Base-by-base conservation (phyloP, 805 yeast species). In the Yarrowia sp. region DNA sequence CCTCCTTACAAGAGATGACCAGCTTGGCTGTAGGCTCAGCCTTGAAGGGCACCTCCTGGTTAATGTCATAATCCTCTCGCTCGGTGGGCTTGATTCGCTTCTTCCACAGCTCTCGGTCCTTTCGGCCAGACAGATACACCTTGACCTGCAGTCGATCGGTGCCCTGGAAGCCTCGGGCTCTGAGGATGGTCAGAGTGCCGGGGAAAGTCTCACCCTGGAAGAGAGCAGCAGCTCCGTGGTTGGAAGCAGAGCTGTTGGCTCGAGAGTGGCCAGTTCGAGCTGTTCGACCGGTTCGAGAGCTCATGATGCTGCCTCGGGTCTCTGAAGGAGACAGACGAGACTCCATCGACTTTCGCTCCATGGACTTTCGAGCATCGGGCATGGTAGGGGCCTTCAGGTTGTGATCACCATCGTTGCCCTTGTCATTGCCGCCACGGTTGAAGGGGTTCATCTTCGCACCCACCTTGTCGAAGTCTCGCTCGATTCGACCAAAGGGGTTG, bases 71-170 rank as follows among this genome's bases (percentile, higher is more conserved):
- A 24, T 40, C 34, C 20, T 64, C 60, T 9, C 40, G 87, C 88
- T 79, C 79, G 9, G 79, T 77, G 14, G 84, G 77, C 72, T 90
- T 90, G 66, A 79, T 75, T 20, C 82, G 75, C 76, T 87, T 86
- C 75, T 86, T 88, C 79, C 81, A 84, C 44, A 94, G 73, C 53
- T 84, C 89, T 73, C 85, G 88, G 64, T 80, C 81, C 70, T 79
- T 82, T 70, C 72, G 73, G n/a, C 71, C 61, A 9, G 72, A 72
- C 8, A 76, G 38, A 30, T 81, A 79, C 10, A 79, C 77, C 24
- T 85, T 88, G 53, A 91, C 83, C 70, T 85, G 88, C 17, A 79
- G 69, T 19, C 73, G 71, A 42, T 70, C 69, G 20, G 71, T 68
- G 40, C 71, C 71, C 55, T 73, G 74, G 36, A 74, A 53, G 13